Conservation (phyloP, 75 land plant genomes). For the Picea sitchensis region DNA sequence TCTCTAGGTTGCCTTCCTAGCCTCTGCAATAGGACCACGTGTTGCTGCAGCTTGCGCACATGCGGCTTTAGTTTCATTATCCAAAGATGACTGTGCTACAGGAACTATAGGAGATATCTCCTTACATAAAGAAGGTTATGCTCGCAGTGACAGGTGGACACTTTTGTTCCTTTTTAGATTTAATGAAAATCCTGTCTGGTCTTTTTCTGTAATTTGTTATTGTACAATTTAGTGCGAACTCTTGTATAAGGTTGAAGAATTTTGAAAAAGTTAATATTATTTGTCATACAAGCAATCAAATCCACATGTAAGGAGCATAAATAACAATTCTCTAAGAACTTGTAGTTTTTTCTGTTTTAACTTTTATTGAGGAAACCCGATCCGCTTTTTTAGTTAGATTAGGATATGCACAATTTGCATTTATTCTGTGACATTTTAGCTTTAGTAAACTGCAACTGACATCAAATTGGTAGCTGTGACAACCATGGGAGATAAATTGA, state of each 20-base stretch:
- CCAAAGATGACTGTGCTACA: constrained; percentile 22
- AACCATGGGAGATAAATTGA: too few species aligned
- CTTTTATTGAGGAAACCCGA: too few species aligned
- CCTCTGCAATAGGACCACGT: constrained; percentile 87
- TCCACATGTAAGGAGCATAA: background rate
- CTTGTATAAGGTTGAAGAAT: background rate
- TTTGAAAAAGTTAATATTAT: background rate
- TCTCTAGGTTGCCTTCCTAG: constrained; percentile 83
- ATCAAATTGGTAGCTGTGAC: too few species aligned
- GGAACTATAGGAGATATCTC: constrained; percentile 5
- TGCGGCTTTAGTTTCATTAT: constrained; percentile 58
- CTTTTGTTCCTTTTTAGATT: background rate
- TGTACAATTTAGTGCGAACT: background rate
- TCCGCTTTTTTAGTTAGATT: too few species aligned
- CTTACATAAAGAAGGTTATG: constrained; percentile 17
- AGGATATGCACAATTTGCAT: too few species aligned
- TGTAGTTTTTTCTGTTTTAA: too few species aligned
- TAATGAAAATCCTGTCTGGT: background rate
- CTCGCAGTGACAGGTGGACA: constrained; percentile 28
- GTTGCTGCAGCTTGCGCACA: constrained; percentile 95
- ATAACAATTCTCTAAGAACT: background rate
- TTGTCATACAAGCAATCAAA: background rate
- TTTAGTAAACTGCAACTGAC: too few species aligned
- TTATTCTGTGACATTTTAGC: too few species aligned
- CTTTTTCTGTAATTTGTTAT: constrained; percentile 3